Percentiles rank a stretch among this genome's conserved stretches.
phyloP scores from a whole-genome alignment of 352 stramenopile species.

The Aphanomyces invadans region DNA sequence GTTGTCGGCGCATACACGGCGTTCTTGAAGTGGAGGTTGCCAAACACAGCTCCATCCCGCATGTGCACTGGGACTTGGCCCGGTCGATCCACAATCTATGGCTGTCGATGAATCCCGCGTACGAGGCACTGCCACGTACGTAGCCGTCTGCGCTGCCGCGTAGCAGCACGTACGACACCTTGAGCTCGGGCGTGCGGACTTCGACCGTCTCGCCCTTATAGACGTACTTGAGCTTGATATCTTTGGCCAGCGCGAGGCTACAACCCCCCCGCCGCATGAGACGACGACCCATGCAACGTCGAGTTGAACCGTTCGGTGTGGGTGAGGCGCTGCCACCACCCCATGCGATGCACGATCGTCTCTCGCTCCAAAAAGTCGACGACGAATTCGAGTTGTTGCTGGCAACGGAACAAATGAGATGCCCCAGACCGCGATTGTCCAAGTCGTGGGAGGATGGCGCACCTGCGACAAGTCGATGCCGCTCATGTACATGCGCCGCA shows the following conservation, averaged over 20 bases:
- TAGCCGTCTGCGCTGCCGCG: conserved; percentile 13
- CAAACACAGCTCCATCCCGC: conserved; percentile 19
- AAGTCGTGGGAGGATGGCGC: background rate
- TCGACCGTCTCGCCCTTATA: background rate
- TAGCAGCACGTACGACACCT: conserved; percentile 2
- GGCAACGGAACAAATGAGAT: background rate
- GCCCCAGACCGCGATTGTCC: background rate
- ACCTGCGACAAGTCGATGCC: conserved; percentile 15
- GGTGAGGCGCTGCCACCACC: conserved; percentile 19
- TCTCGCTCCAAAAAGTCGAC: conserved; percentile 16
- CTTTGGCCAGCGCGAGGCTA: conserved; percentile 19
- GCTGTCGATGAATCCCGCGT: background rate
- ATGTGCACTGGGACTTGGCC: background rate
- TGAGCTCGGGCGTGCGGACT: background rate
- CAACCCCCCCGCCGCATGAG: background rate
- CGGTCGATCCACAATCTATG: conserved; percentile 8
- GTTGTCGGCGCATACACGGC: background rate
- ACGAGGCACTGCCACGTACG: background rate
- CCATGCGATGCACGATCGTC: conserved; percentile 11
- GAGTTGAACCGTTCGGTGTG: conserved; percentile 19
- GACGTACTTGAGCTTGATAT: conserved; percentile 14
- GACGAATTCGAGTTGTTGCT: conserved; percentile 25
- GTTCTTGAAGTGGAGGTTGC: conserved; percentile 14
- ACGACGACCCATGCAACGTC: background rate
- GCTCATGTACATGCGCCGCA: conserved; percentile 18